phyloP scores from a whole-genome alignment of 495 filamentous ascomycete species.

The Cryomyces antarcticus region DNA sequence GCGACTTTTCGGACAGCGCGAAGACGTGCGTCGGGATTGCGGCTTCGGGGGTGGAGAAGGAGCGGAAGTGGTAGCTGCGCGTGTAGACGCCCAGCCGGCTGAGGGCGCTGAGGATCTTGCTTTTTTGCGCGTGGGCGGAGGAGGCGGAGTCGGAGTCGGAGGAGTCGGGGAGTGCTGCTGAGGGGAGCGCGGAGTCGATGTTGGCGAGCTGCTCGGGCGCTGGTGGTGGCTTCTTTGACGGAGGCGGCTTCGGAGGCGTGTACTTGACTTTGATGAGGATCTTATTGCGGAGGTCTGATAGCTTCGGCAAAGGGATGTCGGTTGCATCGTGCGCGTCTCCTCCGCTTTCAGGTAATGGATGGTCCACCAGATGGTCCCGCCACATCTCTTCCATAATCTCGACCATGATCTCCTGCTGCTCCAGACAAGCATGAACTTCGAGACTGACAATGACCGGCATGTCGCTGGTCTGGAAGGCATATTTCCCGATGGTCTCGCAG shows the following conservation, averaged over 20 bases:
- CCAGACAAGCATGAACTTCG: constrained; percentile 60
- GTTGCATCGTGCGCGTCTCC: constrained; percentile 21
- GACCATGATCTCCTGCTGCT: constrained; percentile 77
- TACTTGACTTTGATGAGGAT: constrained; percentile 88
- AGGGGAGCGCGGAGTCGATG: background rate
- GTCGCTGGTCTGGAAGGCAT: constrained; percentile 54
- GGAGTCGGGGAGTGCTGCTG: background rate
- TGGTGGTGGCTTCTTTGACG: constrained; percentile 9
- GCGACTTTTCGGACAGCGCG: constrained; percentile 63
- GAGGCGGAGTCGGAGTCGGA: constrained; percentile 1
- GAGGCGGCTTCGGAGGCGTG: constrained; percentile 23
- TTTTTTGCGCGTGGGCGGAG: constrained; percentile 25
- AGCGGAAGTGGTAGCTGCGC: constrained; percentile 56
- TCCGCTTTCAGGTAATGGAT: constrained; percentile 9
- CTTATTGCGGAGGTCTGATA: constrained; percentile 45
- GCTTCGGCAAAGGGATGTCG: constrained; percentile 37
- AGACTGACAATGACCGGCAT: constrained; percentile 74
- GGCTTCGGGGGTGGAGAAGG: constrained; percentile 43
- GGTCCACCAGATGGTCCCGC: constrained; percentile 45
- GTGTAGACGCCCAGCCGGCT: constrained; percentile 67
- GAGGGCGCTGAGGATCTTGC: constrained; percentile 57
- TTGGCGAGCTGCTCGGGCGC: constrained; percentile 9
- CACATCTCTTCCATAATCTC: constrained; percentile 70
- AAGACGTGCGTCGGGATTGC: constrained; percentile 67
- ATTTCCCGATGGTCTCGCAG: constrained; percentile 55